phyloP scores from a whole-genome alignment of 2,329 filamentous ascomycete species.

The Amauroascus verrucosus region DNA sequence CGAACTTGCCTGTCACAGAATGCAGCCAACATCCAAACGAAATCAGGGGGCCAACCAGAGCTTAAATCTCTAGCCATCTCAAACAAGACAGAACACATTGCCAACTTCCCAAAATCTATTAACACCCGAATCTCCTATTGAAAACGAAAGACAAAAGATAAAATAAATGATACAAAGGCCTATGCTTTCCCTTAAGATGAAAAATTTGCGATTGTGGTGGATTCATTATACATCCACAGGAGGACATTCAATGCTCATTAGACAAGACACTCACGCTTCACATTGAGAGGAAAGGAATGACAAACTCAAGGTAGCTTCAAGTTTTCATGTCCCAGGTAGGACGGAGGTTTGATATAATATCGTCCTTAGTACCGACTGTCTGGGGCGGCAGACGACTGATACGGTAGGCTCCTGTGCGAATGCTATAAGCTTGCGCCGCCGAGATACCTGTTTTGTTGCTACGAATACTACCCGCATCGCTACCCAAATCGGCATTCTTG shows the following conservation, averaged over 20 bases:
- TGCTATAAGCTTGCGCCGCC: conserved; percentile 55
- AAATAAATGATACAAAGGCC: not conserved
- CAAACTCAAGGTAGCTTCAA: not conserved
- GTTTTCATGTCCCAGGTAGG: conserved; percentile 45
- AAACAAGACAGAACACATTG: not conserved
- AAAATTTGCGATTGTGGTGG: conserved; percentile 1
- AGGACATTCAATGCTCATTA: conserved; percentile 9
- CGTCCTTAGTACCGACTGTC: conserved; percentile 64
- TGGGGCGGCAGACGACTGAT: conserved; percentile 75
- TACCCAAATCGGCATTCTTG: conserved; percentile 33
- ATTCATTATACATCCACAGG: conserved; percentile 2
- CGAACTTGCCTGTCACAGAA: too few relatives aligned
- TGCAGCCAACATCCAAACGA: not conserved
- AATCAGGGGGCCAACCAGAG: not conserved
- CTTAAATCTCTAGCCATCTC: not conserved
- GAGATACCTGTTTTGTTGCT: conserved; percentile 74
- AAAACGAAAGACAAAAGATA: not conserved
- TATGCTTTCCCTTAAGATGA: not conserved
- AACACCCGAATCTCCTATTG: not conserved
- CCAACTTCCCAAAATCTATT: conserved; percentile 4
- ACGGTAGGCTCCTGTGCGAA: conserved; percentile 74
- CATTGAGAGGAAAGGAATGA: not conserved
- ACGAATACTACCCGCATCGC: conserved; percentile 42
- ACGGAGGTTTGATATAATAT: conserved; percentile 50
- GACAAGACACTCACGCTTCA: not conserved